Evolutionary conservation across 2,329 filamentous ascomycete species (phyloP), one percentile per base, ranked within the genome.

Genomic region (Celoporthe dispersa): DNA sequence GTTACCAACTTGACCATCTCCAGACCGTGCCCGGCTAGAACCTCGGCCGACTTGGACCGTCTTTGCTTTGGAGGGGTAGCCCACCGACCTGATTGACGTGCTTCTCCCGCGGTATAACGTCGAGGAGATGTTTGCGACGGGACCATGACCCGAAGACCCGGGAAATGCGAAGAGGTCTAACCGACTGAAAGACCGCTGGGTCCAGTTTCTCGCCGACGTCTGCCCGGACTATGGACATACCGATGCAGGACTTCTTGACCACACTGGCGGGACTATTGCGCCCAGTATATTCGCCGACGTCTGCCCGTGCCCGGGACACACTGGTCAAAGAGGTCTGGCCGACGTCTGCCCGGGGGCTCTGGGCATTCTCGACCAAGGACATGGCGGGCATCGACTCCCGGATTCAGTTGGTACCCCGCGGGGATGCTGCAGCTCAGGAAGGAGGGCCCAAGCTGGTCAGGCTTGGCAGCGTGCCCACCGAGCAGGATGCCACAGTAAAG

Each of bases 281-380:
- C 19, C 25, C 60, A 25, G 60, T 44, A 63, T 63, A 12, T 44
- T 44, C 37, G 37, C 60, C 60, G 60, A 63, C 60, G 25, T 64
- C 62, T 51, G 41, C 25, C 62, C 62, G 35, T 12, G 11, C n/a
- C 31, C 12, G 11, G 60, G 37, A 25, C 41, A 48, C 25, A 19
- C 39, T 19, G 41, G 7, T 39, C 39, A n/a, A 19, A 48, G 22
- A 7, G 44, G 44, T 48, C 44, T 48, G 22, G 44, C 44, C 44
- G 44, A 61, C 57, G 35, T 63, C 60, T 63, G 60, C 33, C 60
- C 60, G 60, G n/a, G 31, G 14, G 4, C 22, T 39, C 59, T 33
- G 59, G 59, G n/a, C 60, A 41, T 25, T 25, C n/a, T 25, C n/a
- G n/a, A 19, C 60, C 22, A 51, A n/a, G 22, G 25, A 41, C 31